Base-by-base conservation (phyloP, 2,329 filamentous ascomycete genomes). In the Penicillium italicum region DNA sequence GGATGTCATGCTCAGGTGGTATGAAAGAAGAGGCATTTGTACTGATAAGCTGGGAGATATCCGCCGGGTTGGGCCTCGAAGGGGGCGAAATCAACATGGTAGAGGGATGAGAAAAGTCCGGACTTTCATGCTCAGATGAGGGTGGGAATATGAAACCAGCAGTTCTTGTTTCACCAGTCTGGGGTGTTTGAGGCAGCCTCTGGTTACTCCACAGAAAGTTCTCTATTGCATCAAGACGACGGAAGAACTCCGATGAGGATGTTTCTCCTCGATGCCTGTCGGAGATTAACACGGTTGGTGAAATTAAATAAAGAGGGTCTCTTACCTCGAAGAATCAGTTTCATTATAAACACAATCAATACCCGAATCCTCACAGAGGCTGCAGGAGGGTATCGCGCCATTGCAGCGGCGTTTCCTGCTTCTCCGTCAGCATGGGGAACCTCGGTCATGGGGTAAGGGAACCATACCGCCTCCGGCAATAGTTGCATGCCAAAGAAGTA, bases 381-480 rank as follows among this genome's bases (percentile, higher is more conserved):
- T 11, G 16, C 51, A 54, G 10, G 51, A 50, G 18, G 51, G 51
- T 31, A 54, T 22, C 22, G 31, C 51, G 12, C 51, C 45, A 42
- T 54, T 54, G 45, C 51, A 54, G 30, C 51, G 51, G 28, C 51
- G 51, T 50, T 54, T 54, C n/a, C 51, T 54, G 12, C 3, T 31
- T 20, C 14, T 52, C 14, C 33, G 8, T 54, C 22, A 54, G 31
- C 26, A 22, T 34, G 1, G 12, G 31, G 7, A 24, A 18, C 18
- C n/a, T 10, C 16, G 10, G 16, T 28, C 7, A 36, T 18, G 8
- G 14, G 18, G 6, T 48, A 20, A 43, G 10, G 5, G 8, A 11
- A 26, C 9, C 40, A 6, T 42, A 37, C 51, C 45, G 30, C 22
- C 45, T 50, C 4, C 51, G 45, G 37, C 51, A 54, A 36, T 50